Base-by-base conservation (phyloP, 1,284 basidiomycete species). In the Microbotryomycetes sp. region DNA sequence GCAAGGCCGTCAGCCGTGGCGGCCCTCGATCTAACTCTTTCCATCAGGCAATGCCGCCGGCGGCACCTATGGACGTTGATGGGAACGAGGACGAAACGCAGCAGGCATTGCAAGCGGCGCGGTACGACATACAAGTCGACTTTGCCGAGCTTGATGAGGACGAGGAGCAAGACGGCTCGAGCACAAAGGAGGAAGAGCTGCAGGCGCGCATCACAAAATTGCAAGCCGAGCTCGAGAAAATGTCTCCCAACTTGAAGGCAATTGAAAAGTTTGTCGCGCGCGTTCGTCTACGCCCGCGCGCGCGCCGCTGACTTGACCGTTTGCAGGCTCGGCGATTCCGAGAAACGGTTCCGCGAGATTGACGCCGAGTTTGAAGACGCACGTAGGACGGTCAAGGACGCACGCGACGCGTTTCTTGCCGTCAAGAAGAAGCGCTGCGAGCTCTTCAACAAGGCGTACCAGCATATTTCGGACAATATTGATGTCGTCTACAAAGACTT, bases 401-500 rank as follows among this genome's bases (percentile, higher is more conserved):
- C 96, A 16, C 84, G 90, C 61, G 93, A 98, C 70, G 83, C 88
- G 56, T 98, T 93, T 79, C 87, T 87, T 70, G 86, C 89, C 3
- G 80, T 97, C 64, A 94, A 88, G 78, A 86, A 86, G 74, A 80
- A 83, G 73, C 81, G 92, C 72, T 85, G 83, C 64, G 89, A 97
- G 65, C 76, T 96, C 41, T 98, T 98, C 81, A 93, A 94, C 79
- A 89, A 88, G 70, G 94, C 96, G 0, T 99, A 93, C 78, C 86
- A 86, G 65, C 93, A 99, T 74, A 98, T 99, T 63, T 89, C 91
- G 6, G 88, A 90, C 64, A 82, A 85, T 53, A 98, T 99, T 69
- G 93, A 97, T 74, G 81, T 86, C 67, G 91, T 97, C 2, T 99
- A 99, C 80, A 98, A 98, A 77, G 93, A 97, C 66, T 82, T 98